Conservation (phyloP, 257 asterid species). For the Primulina eburnea region DNA sequence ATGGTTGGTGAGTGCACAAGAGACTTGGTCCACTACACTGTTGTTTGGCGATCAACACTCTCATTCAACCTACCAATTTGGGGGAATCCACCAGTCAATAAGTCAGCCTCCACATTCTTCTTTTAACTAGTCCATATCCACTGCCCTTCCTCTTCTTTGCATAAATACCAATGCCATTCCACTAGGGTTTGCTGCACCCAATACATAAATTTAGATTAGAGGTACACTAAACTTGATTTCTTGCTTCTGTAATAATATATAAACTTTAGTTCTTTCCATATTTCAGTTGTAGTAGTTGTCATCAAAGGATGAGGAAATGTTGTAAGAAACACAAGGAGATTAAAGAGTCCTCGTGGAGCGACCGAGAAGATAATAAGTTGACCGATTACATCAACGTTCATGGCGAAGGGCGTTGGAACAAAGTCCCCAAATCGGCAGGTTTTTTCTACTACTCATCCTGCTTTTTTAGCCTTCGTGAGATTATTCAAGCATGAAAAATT, state of each 20-base stretch:
- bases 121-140: background rate
- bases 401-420: background rate
- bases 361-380: background rate
- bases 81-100: background rate
- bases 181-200: background rate
- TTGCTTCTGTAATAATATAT: background rate
- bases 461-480: no score
- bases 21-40: no score
- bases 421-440: background rate
- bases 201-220: no score
- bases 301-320: background rate
- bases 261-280: no score
- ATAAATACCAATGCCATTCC: no score
- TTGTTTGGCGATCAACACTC: background rate
- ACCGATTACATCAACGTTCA: background rate
- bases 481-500: no score
- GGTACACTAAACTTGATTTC: background rate
- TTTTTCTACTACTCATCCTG: no score
- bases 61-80: background rate
- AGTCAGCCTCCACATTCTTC: background rate
- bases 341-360: background rate
- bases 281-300: no score
- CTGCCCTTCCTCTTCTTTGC: background rate
- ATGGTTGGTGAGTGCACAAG: background rate
- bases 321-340: background rate